These are phyloP conservation scores for Pittosporum tobira DNA, from an alignment of 129 eudicot genomes.

Conservation along the genomic window DNA sequence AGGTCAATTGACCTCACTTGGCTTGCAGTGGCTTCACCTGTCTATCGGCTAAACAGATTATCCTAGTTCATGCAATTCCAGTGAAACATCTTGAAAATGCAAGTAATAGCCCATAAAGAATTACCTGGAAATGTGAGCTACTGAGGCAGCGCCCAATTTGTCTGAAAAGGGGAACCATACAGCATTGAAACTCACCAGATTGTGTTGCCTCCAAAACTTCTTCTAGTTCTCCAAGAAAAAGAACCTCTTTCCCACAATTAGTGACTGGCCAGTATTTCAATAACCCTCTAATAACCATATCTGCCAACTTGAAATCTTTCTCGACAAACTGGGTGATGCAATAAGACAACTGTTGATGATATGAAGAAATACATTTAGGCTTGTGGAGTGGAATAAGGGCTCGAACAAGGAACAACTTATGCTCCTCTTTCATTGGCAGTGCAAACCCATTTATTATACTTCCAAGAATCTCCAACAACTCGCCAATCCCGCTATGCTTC, in stretches of 20 bases:
- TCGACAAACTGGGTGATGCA: conserved; percentile 57
- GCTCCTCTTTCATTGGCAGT: conserved; percentile 60
- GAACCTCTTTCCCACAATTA: conserved; percentile 58
- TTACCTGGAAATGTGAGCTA: conserved; percentile 57
- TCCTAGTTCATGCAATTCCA: too few species aligned
- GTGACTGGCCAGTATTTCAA: conserved; percentile 64
- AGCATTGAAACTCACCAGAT: conserved; percentile 40
- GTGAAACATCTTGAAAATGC: too few species aligned
- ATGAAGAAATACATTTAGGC: conserved; percentile 41
- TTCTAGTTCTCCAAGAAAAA: conserved; percentile 56
- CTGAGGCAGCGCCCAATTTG: conserved; percentile 46
- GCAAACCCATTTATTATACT: conserved; percentile 65
- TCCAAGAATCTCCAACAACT: conserved; percentile 61
- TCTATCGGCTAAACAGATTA: too few species aligned
- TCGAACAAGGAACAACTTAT: conserved; percentile 47
- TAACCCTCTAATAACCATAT: conserved; percentile 47
- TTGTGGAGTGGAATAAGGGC: conserved; percentile 56
- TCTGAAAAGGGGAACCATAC: conserved; percentile 58
- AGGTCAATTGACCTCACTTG: too few species aligned
- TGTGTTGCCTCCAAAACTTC: conserved; percentile 57
- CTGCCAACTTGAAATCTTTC: conserved; percentile 53
- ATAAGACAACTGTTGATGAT: conserved; percentile 57
- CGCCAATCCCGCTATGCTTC: conserved; percentile 50
- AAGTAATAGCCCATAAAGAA: not conserved
- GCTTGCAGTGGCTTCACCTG: too few species aligned